A percentile compares a stretch with the other conserved stretches of the same genome.
These are phyloP conservation scores for Logfia minima DNA, from an alignment of 129 eudicot genomes.

Conservation along the genomic window DNA sequence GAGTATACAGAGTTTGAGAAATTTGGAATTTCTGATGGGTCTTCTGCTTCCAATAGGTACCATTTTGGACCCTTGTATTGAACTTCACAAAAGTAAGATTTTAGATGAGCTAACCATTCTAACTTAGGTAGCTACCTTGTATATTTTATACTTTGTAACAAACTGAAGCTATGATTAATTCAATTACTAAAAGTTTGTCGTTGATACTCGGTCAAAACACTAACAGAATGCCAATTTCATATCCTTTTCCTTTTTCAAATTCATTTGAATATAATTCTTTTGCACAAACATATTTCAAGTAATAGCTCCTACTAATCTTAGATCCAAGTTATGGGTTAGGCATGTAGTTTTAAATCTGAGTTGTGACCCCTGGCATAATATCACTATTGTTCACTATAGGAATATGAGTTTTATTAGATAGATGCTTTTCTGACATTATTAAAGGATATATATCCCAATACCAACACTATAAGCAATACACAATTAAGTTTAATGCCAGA, in stretches of 20 bases:
- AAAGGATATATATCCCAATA: too few species aligned
- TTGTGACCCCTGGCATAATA: neutral
- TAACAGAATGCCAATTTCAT: neutral
- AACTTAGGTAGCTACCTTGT: conserved; percentile 11
- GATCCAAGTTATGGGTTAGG: neutral
- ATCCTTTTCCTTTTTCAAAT: neutral
- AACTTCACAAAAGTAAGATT: conserved; percentile 19
- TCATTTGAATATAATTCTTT: neutral
- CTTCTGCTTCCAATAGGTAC: conserved; percentile 58
- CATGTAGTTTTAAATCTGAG: neutral
- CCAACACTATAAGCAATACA: too few species aligned
- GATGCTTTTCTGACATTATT: neutral
- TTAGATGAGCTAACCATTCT: conserved; percentile 8
- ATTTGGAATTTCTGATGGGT: conserved; percentile 68
- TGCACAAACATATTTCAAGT: neutral
- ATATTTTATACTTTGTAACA: neutral
- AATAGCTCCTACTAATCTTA: neutral
- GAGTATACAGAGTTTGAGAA: conserved; percentile 98
- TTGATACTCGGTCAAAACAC: neutral
- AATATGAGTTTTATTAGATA: neutral
- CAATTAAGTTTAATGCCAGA: too few species aligned
- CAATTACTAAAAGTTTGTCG: neutral
- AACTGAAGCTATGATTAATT: conserved; percentile 4
- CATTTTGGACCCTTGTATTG: conserved; percentile 17
- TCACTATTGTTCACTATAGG: neutral